Base-by-base conservation (phyloP, 805 yeast species). In the Martiniozyma abietophila region DNA sequence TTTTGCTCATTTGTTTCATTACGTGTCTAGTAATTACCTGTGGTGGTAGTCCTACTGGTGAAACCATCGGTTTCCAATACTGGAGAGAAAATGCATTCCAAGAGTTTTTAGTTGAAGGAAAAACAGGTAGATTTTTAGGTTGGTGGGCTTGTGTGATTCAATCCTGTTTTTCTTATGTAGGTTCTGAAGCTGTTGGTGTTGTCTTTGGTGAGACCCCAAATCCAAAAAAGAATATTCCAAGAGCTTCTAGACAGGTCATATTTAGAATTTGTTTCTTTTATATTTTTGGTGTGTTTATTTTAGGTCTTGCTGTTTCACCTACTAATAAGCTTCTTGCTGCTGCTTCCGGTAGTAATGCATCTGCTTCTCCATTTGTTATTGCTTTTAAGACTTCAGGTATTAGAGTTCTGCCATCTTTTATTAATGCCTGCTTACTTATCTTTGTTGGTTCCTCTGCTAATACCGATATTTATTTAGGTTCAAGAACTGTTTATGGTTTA, bases 401-500 rank as follows among this genome's bases (percentile, higher is more conserved):
- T 39, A 60, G 59, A 36, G 76, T 69, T 22, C 62, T 76, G 27
- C 82, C 83, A 24, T 69, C 71, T 35, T 66, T 77, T 39, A 72
- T 77, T 54, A 77, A 77, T 48, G 79, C 77, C 7, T 79, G 75
- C 24, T 71, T 77, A 38, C 55, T 77, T 50, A 53, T 76, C 31
- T 72, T 82, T 3, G 79, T 77, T 12, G 54, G 74, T 30, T 74
- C 81, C 6, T 80, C 76, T 27, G 81, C 81, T 40, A 77, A 76
- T 58, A 67, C 80, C 16, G 74, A 81, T 2, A 64, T 75, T 27
- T 77, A 67, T 50, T 76, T 77, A n/a, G 69, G 75, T 36, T 73
- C 81, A 34, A 65, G 84, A 57, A 65, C 80, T 7, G 48, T 77
- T 28, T 72, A 68, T 39, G 67, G 79, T 21, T 56, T 76, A 48